These are phyloP conservation scores for Allium fistulosum DNA, from an alignment of 106 monocot species.

Conservation along the genomic window DNA sequence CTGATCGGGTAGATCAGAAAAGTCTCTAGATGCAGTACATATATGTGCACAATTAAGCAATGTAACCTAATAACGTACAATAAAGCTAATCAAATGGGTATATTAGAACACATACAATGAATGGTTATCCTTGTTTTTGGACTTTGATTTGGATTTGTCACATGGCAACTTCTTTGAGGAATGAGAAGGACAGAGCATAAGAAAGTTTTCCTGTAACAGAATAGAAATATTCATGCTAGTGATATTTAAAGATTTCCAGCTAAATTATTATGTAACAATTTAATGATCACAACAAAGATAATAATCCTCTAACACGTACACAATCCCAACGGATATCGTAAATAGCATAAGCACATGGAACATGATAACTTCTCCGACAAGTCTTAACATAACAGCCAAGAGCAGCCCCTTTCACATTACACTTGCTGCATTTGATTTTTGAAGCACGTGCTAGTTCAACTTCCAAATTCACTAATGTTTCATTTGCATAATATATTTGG, in stretches of 20 bases:
- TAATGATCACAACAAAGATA: background rate
- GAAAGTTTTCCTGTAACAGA: conserved; percentile 59
- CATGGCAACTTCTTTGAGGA: conserved; percentile 51
- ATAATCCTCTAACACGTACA: conserved; percentile 31
- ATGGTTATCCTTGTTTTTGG: conserved; percentile 17
- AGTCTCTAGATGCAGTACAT: conserved; percentile 14
- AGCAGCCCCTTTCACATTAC: conserved; percentile 75
- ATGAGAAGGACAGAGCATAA: conserved; percentile 78
- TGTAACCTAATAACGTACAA: background rate
- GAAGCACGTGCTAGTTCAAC: conserved; percentile 54
- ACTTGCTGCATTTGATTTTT: conserved; percentile 64
- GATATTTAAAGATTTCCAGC: background rate
- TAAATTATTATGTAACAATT: background rate
- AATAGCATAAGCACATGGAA: conserved; percentile 58
- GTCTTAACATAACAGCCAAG: conserved; percentile 65
- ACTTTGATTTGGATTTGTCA: conserved; percentile 45
- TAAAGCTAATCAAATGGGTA: background rate
- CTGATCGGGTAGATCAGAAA: conserved; percentile 11
- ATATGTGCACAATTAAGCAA: background rate
- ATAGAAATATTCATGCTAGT: conserved; percentile 1
- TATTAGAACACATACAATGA: conserved; percentile 10
- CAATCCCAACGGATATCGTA: conserved; percentile 64
- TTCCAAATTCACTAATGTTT: conserved; percentile 40
- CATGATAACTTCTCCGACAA: conserved; percentile 72
- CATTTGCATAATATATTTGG: conserved; percentile 18